Percentiles rank a stretch among this genome's conserved stretches.
phyloP scores from a whole-genome alignment of 1,139 yeast genomes.

The Sugiyamaella pinicola region DNA sequence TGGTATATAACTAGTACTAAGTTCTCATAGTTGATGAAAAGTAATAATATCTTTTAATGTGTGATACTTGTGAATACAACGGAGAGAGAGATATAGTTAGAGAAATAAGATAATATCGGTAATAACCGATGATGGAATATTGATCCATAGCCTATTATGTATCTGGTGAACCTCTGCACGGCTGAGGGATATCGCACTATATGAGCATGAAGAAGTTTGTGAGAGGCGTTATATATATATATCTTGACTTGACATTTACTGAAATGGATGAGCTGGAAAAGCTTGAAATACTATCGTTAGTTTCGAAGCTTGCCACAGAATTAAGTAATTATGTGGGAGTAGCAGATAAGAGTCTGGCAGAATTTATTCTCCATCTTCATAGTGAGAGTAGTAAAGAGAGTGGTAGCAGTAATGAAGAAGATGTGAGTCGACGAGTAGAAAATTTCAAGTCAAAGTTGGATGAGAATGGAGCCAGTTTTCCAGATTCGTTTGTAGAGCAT shows the following conservation, averaged over 20 bases:
- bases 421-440: not conserved
- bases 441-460: constrained; percentile 49
- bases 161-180: constrained; percentile 2
- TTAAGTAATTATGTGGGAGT: constrained; percentile 40
- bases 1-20: too few species aligned
- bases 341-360: constrained; percentile 52
- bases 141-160: too few species aligned
- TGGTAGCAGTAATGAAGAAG: not conserved
- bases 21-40: too few species aligned
- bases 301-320: constrained; percentile 42
- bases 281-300: constrained; percentile 41
- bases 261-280: constrained; percentile 38
- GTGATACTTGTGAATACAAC: too few species aligned
- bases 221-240: too few species aligned
- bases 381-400: constrained; percentile 20
- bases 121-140: too few species aligned
- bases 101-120: too few species aligned
- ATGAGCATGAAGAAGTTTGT: too few species aligned
- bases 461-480: constrained; percentile 67
- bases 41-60: too few species aligned
- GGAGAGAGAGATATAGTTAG: too few species aligned
- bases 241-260: not conserved
- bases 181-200: not conserved
- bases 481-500: constrained; percentile 47
- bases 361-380: constrained; percentile 57